Evolutionary conservation across 139 green algal species (phyloP), one percentile per base, ranked within the genome.

Genomic region (Chlamydomonas applanata): DNA sequence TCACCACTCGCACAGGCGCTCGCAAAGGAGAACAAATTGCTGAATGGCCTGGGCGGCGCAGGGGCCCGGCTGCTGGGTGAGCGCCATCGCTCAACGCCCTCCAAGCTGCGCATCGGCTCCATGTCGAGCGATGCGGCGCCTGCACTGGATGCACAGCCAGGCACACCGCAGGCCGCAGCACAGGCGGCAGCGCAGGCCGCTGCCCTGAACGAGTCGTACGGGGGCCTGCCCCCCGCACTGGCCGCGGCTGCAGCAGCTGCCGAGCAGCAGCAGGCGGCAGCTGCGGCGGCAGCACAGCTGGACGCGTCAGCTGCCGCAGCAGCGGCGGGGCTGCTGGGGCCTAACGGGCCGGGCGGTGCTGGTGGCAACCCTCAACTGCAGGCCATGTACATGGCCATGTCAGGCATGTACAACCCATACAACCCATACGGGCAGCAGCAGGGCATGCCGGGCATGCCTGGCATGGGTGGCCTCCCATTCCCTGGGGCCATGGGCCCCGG

Each of bases 101-200:
- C 81, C 32, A 86, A 86, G 69, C 72, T 86, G 36, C 72, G 81
- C 54, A 83, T 83, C 24, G 77, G 68, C 13, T 79, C 36, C n/a
- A 78, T 49, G 11, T 56, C 73, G 5, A 20, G 49, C 9, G 71
- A 73, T 22, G 11, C 59, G 5, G 53, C 73, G 25, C 64, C 33
- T 4, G 44, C 40, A 49, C 40, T 30, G 40, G 44, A 30, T 25
- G 27, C 45, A 19, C 27, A 32, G 29, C 27, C 74, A 2, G 53
- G 64, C 3, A 59, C 63, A 7, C 45, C 62, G 1, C 45, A 44
- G 3, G 72, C 35, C 9, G 40, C 36, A 17, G 73, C 33, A 0
- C 27, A 25, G 0, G 73, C 49, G 0, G 70, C 53, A 24, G 70
- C 52, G 5, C 62, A 53, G 62, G 13, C 62, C 7, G 34, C 62